phyloP scores from a whole-genome alignment of 495 filamentous ascomycete genomes.

The Antarctomyces pellizariae region DNA sequence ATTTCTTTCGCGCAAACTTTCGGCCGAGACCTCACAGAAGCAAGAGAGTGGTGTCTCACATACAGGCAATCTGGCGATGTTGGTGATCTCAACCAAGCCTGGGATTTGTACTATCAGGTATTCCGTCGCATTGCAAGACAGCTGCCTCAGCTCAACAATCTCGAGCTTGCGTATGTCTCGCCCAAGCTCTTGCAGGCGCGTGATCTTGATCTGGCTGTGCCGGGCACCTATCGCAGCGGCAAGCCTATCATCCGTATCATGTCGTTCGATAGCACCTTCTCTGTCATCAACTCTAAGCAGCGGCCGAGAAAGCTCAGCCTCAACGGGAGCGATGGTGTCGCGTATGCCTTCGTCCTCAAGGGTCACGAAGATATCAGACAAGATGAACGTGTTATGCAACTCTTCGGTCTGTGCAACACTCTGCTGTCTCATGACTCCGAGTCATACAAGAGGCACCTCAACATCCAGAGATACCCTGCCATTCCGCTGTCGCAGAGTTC shows the following conservation, averaged over 20 bases:
- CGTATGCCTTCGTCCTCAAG: constrained; percentile 76
- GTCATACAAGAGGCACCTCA: constrained; percentile 87
- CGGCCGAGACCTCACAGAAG: constrained; percentile 80
- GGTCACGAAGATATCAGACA: constrained; percentile 97
- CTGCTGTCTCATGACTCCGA: constrained; percentile 79
- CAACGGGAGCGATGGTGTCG: constrained; percentile 64
- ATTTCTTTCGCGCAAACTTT: constrained; percentile 97
- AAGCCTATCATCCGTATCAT: constrained; percentile 68
- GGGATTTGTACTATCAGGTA: constrained; percentile 95
- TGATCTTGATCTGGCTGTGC: constrained; percentile 75
- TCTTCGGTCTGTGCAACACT: constrained; percentile 92
- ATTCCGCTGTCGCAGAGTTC: constrained; percentile 93
- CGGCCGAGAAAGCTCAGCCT: constrained; percentile 74
- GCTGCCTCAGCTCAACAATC: constrained; percentile 64
- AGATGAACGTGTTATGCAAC: constrained; percentile 97
- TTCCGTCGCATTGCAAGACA: constrained; percentile 93
- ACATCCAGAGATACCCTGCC: constrained; percentile 82
- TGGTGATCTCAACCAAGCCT: constrained; percentile 88
- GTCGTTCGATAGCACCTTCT: constrained; percentile 69
- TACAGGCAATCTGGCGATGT: constrained; percentile 70
- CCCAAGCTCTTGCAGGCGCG: constrained; percentile 65
- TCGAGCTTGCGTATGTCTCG: constrained; percentile 94
- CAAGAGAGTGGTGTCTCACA: constrained; percentile 83
- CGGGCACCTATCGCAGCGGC: constrained; percentile 79
- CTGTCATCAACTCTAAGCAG: constrained; percentile 92